Percentiles rank a stretch among this genome's conserved stretches.
phyloP scores from a whole-genome alignment of 2,329 filamentous ascomycete species.

The Amauroascus verrucosus region DNA sequence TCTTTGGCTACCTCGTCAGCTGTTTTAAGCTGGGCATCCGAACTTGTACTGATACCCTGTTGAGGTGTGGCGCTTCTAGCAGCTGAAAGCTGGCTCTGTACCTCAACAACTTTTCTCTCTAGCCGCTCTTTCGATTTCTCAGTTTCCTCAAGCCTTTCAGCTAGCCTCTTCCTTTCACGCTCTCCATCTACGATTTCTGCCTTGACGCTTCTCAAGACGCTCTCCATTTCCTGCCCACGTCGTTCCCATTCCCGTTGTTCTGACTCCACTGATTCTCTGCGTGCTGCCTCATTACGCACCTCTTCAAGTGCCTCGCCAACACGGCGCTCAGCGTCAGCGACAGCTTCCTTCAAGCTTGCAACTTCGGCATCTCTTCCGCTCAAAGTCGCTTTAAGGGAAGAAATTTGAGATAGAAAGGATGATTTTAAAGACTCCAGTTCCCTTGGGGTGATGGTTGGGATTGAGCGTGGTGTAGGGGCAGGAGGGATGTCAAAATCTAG shows the following conservation, averaged over 20 bases:
- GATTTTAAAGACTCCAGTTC: constrained; percentile 92
- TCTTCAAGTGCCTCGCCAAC: constrained; percentile 78
- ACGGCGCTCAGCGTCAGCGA: constrained; percentile 82
- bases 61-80: constrained; percentile 26
- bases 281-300: constrained; percentile 62
- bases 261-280: constrained; percentile 59
- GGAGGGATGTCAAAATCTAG: constrained; percentile 92
- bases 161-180: constrained; percentile 68
- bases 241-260: constrained; percentile 78
- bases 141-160: constrained; percentile 63
- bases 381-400: constrained; percentile 80
- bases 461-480: constrained; percentile 78
- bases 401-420: constrained; percentile 81
- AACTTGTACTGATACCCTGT: constrained; percentile 17
- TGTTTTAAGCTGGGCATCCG: constrained; percentile 28
- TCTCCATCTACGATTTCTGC: constrained; percentile 70
- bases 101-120: constrained; percentile 37
- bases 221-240: constrained; percentile 75
- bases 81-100: constrained; percentile 38
- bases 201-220: constrained; percentile 65
- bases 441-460: constrained; percentile 81
- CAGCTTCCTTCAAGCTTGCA: constrained; percentile 71
- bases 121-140: constrained; percentile 48
- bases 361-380: constrained; percentile 91
- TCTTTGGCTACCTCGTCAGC: constrained; percentile 47